These are phyloP conservation scores for Fusarium sacchari DNA, from an alignment of 2,329 filamentous ascomycete species.

Conservation along the genomic window DNA sequence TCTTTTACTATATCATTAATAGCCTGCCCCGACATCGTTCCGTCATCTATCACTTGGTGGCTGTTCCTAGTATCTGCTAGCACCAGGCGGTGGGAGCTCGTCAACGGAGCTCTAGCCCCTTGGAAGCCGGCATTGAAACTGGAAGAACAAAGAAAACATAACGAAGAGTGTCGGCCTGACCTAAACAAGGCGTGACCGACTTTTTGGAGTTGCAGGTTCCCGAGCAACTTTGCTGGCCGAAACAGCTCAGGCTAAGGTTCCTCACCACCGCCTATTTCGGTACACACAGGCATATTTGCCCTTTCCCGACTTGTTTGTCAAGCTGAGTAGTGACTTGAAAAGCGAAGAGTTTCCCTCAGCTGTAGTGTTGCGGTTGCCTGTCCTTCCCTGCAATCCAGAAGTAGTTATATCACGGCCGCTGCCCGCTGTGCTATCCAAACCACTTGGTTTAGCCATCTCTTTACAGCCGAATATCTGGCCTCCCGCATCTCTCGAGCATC, in stretches of 20 bases:
- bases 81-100: conserved; percentile 41
- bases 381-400: conserved; percentile 39
- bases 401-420: conserved; percentile 44
- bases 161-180: conserved; percentile 17
- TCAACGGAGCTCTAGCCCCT: conserved; percentile 32
- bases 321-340: conserved; percentile 38
- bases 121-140: conserved; percentile 24
- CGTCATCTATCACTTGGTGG: conserved; percentile 46
- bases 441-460: conserved; percentile 30
- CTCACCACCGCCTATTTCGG: conserved; percentile 34
- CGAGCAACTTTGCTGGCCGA: conserved; percentile 25
- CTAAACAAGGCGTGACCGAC: conserved; percentile 36
- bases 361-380: conserved; percentile 35
- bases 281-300: conserved; percentile 30
- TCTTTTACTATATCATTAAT: conserved; percentile 6
- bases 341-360: conserved; percentile 34
- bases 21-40: conserved; percentile 21
- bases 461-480: conserved; percentile 15
- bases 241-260: conserved; percentile 28
- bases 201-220: conserved; percentile 37
- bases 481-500: conserved; percentile 17
- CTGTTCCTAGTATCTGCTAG: conserved; percentile 34
- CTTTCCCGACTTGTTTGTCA: conserved; percentile 43
- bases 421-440: conserved; percentile 42
- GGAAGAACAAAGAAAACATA: conserved; percentile 39